These are phyloP conservation scores for Grigorovia humatica DNA, from an alignment of 805 yeast genomes.

Conservation along the genomic window DNA sequence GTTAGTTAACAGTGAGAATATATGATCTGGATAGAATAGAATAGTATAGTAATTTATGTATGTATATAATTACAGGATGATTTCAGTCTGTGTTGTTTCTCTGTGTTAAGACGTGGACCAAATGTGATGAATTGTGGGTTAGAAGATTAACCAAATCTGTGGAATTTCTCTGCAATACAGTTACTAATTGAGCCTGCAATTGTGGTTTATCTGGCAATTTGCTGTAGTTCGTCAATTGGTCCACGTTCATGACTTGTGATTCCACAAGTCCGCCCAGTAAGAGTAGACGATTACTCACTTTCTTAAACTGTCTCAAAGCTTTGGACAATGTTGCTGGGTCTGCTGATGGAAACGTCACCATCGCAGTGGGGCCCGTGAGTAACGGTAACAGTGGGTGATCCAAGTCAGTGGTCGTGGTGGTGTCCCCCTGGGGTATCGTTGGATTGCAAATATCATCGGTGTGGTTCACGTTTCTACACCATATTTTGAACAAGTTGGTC, in stretches of 20 bases:
- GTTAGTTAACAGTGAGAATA: slow-evolving; percentile 5
- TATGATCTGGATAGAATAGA: not conserved
- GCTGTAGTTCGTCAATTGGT: slow-evolving; percentile 52
- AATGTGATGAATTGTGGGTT: not conserved
- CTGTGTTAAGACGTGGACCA: not conserved
- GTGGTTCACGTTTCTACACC: slow-evolving; percentile 19
- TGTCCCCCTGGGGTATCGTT: not conserved
- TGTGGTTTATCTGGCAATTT: slow-evolving; percentile 61
- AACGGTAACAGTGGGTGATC: slow-evolving; percentile 61
- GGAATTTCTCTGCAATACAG: slow-evolving; percentile 46
- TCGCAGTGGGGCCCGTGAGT: slow-evolving; percentile 78
- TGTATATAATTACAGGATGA: not conserved
- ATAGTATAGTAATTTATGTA: not conserved
- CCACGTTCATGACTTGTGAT: slow-evolving; percentile 37
- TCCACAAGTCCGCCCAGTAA: slow-evolving; percentile 82
- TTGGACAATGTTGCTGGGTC: slow-evolving; percentile 61
- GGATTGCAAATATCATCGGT: not conserved
- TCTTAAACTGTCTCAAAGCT: slow-evolving; percentile 51
- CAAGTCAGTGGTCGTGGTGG: not conserved
- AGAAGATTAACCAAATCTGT: not conserved
- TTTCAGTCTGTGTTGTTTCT: not conserved
- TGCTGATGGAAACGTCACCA: slow-evolving; percentile 54
- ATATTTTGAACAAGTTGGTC: slow-evolving; percentile 61
- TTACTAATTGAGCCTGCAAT: slow-evolving; percentile 73
- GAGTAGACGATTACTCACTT: slow-evolving; percentile 64